Conservation (phyloP, 1,284 basidiomycete genomes). For the Hortiboletus rubellus region DNA sequence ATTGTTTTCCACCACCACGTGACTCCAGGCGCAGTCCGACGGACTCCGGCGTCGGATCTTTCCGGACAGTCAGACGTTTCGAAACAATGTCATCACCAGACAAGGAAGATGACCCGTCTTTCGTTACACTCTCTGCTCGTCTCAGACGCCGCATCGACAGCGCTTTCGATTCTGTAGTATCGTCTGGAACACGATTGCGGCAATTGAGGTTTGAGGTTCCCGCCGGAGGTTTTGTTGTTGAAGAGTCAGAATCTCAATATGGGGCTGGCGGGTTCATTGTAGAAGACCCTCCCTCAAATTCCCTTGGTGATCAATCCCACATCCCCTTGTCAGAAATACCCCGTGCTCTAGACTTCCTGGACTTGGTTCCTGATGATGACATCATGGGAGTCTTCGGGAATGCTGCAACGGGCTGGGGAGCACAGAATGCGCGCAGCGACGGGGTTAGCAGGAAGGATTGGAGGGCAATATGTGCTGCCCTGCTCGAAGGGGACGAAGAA, state of each 20-base stretch:
- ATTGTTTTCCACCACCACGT: too few species aligned
- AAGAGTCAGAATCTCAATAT: constrained; percentile 11
- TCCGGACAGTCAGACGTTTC: too few species aligned
- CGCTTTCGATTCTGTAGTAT: constrained; percentile 27
- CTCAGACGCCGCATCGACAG: constrained; percentile 30
- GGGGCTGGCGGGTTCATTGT: constrained; percentile 34
- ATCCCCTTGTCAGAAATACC: constrained; percentile 62
- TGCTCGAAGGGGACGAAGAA: constrained; percentile 47
- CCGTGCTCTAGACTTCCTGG: constrained; percentile 59
- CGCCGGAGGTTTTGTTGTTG: constrained; percentile 20
- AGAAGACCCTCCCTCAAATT: constrained; percentile 14
- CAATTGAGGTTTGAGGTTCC: background rate
- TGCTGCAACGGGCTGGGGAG: constrained; percentile 66
- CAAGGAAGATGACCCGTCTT: constrained; percentile 27
- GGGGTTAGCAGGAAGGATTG: constrained; percentile 63
- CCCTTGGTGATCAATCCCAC: constrained; percentile 5
- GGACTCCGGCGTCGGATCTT: too few species aligned
- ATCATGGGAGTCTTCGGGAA: constrained; percentile 67
- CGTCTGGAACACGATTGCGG: background rate
- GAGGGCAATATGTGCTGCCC: constrained; percentile 69
- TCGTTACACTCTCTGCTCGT: constrained; percentile 21
- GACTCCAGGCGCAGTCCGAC: too few species aligned
- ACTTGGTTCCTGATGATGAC: constrained; percentile 67
- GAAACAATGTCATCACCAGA: constrained; percentile 14
- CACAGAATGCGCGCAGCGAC: constrained; percentile 18